Percentiles rank a stretch among this genome's conserved stretches.
These are phyloP conservation scores for Penicillium italicum DNA, from an alignment of 2,329 filamentous ascomycete genomes.

Conservation along the genomic window DNA sequence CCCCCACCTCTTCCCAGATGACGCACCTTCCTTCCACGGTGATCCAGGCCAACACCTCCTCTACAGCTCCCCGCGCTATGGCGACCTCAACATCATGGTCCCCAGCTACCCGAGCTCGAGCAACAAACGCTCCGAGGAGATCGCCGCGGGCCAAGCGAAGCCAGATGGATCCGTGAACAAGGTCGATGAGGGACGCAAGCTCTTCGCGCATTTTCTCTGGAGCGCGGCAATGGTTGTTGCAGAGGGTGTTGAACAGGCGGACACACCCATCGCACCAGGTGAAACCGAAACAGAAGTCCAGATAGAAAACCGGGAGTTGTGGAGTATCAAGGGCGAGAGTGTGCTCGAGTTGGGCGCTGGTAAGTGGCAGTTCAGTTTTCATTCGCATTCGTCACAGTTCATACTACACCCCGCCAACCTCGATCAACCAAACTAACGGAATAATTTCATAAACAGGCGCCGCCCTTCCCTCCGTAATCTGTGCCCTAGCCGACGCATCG, in stretches of 20 bases:
- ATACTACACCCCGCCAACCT: neutral
- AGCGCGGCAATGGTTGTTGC: conserved; percentile 50
- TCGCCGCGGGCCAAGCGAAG: conserved; percentile 9
- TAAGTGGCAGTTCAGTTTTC: conserved; percentile 37
- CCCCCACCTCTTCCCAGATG: conserved; percentile 55
- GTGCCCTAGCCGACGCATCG: conserved; percentile 35
- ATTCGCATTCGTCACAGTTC: neutral
- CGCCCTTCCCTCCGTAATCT: conserved; percentile 42
- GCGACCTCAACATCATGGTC: conserved; percentile 40
- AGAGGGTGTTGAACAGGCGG: conserved; percentile 39
- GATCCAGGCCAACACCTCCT: conserved; percentile 50
- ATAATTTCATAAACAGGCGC: conserved; percentile 32
- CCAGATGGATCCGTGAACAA: conserved; percentile 12
- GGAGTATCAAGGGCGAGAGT: conserved; percentile 48
- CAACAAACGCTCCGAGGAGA: conserved; percentile 19
- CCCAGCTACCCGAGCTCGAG: conserved; percentile 43
- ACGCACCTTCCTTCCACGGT: conserved; percentile 54
- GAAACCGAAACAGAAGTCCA: conserved; percentile 12
- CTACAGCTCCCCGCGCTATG: conserved; percentile 46
- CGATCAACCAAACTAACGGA: neutral
- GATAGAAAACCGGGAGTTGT: conserved; percentile 25
- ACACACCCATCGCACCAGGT: conserved; percentile 3
- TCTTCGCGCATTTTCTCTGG: conserved; percentile 61
- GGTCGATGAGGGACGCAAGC: conserved; percentile 47
- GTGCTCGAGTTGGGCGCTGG: conserved; percentile 61